Conservation (phyloP, 1,284 basidiomycete species). For the Leccinum griseonigrum region DNA sequence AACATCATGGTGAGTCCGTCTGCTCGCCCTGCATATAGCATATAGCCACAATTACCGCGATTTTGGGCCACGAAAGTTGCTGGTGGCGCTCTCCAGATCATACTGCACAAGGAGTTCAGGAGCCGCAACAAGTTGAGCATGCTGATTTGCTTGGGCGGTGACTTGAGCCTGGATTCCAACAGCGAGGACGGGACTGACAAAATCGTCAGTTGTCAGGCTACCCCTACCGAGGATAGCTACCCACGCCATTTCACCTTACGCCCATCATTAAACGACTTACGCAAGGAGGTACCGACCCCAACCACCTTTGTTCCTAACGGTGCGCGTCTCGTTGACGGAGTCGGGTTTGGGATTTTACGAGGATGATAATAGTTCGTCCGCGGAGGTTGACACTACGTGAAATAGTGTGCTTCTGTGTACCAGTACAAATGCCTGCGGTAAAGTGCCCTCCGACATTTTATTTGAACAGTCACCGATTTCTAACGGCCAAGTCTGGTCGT, state of each 20-base stretch:
- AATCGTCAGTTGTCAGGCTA: slow-evolving; percentile 41
- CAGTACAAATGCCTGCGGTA: slow-evolving; percentile 82
- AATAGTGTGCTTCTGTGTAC: slow-evolving; percentile 72
- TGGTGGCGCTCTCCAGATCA: slow-evolving; percentile 63
- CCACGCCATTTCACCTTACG: too few species aligned
- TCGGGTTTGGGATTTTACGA: slow-evolving; percentile 37
- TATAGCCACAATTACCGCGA: slow-evolving; percentile 32
- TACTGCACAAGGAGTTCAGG: slow-evolving; percentile 78
- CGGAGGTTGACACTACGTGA: slow-evolving; percentile 29
- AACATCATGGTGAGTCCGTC: slow-evolving; percentile 56
- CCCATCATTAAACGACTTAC: too few species aligned
- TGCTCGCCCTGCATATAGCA: slow-evolving; percentile 23
- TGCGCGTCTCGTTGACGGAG: slow-evolving; percentile 60
- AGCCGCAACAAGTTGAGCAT: slow-evolving; percentile 65
- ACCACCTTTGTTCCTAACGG: slow-evolving; percentile 81
- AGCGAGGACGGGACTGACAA: slow-evolving; percentile 32
- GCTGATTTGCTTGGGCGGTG: slow-evolving; percentile 52
- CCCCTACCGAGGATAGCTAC: too few species aligned
- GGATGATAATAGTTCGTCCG: slow-evolving; percentile 17
- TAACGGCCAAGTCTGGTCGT: slow-evolving; percentile 8
- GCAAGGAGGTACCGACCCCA: too few species aligned
- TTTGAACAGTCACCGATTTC: not conserved
- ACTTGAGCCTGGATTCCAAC: slow-evolving; percentile 26
- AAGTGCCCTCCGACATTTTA: slow-evolving; percentile 45
- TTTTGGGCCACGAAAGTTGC: slow-evolving; percentile 51